These are phyloP conservation scores for Phyllosticta citriasiana DNA, from an alignment of 2,329 filamentous ascomycete species.

Conservation along the genomic window DNA sequence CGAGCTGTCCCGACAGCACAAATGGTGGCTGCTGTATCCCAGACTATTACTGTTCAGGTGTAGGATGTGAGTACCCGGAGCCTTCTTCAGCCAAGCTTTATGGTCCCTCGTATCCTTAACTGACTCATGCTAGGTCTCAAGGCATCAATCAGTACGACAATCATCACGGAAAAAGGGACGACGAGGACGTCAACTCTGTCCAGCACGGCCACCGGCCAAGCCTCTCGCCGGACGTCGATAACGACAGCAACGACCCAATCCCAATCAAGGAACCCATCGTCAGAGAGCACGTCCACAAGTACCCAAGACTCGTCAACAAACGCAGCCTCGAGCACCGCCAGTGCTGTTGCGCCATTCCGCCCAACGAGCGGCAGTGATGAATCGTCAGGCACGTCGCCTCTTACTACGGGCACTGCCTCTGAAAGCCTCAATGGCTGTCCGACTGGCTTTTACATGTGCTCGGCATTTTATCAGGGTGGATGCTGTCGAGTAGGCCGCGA, in stretches of 20 bases:
- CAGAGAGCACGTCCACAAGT: background rate
- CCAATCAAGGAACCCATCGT: conserved; percentile 6
- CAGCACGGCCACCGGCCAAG: conserved; percentile 2
- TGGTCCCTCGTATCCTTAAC: background rate
- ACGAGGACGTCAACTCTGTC: conserved; percentile 10
- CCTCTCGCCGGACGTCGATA: conserved; percentile 7
- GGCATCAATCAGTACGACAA: conserved; percentile 17
- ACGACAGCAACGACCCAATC: conserved; percentile 26
- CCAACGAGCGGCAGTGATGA: conserved; percentile 30
- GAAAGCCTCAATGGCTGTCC: conserved; percentile 50
- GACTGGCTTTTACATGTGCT: conserved; percentile 84
- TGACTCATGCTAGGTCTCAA: conserved; percentile 12
- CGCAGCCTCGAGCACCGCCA: conserved; percentile 22
- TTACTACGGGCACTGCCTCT: conserved; percentile 23
- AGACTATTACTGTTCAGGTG: conserved; percentile 57
- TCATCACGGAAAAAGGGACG: conserved; percentile 10
- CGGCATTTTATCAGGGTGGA: conserved; percentile 67
- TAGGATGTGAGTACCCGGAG: conserved; percentile 50
- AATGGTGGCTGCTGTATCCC: conserved; percentile 70
- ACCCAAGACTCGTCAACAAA: conserved; percentile 17
- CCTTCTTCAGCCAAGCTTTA: background rate
- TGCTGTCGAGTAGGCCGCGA: conserved; percentile 84
- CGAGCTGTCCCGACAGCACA: conserved; percentile 52
- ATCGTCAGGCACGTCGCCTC: background rate
- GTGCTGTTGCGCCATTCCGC: conserved; percentile 31